Evolutionary conservation across 177 flowering plant genomes (phyloP), one percentile per base, ranked within the genome.

Genomic region (Vitis hybrid): DNA sequence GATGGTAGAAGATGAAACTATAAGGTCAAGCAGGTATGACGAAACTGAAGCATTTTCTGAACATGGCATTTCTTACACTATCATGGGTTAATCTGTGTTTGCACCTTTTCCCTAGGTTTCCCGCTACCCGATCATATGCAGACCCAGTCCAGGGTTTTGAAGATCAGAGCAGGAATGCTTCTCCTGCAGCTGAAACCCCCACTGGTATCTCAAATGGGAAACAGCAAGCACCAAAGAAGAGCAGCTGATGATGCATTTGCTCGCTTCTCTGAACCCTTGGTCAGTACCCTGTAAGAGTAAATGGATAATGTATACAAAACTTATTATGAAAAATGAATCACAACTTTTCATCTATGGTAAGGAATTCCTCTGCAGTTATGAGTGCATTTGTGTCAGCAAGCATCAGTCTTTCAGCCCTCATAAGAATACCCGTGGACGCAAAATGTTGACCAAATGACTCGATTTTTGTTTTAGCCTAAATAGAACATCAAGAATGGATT

Each of bases 21-120:
- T 87, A 64, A 79, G 80, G 81, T 81, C 89, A 49, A 87, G 91
- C 86, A 83, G 87, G 90, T 85, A 79, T 18, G 10, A 50, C 63
- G 23, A 40, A 65, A 49, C 40, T 57, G 17, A 51, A 60, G 57
- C 66, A 63, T 45, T 3, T 30, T 12, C 3, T 52, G 2, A 3
- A 40, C 54, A 68, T 8, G 11, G 10, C 50, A 21, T 23, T 34
- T 18, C 12, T n/a, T 61, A 15, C 51, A 15, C 18, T 64, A 21
- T 63, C 50, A 45, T 62, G 15, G 58, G 19, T 21, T 67, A 60
- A 69, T 23, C 21, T 12, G 2, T 65, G 15, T 54, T 32, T 21
- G 57, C 56, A 11, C 64, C n/a, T 62, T 50, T 60, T 45, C 51
- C 60, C 14, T 60, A 86, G 89, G 79, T 82, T 82, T 83, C 87